Percentiles rank a stretch among this genome's conserved stretches.
phyloP scores from a whole-genome alignment of 2,329 filamentous ascomycete genomes.

The Cytospora piceae region DNA sequence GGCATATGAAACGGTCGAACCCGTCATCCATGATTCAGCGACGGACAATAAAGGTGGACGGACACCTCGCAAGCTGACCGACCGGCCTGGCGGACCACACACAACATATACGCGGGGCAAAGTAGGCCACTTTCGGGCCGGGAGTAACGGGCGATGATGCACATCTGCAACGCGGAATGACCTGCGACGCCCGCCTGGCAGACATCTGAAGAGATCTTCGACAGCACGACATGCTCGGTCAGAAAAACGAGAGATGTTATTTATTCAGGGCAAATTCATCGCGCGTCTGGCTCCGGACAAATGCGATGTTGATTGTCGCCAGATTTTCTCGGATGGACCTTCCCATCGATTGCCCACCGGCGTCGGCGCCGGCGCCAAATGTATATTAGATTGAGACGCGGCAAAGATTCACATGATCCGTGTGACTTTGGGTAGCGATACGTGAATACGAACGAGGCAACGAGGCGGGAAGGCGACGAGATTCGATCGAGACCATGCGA shows the following conservation, averaged over 20 bases:
- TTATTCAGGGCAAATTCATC: slow-evolving; percentile 9
- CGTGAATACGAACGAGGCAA: slow-evolving; percentile 30
- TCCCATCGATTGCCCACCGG: not conserved
- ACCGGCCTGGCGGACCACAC: not conserved
- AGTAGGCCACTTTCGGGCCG: slow-evolving; percentile 24
- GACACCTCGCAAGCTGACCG: not conserved
- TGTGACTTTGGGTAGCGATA: slow-evolving; percentile 40
- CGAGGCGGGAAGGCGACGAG: slow-evolving; percentile 26
- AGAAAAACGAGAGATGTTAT: not conserved
- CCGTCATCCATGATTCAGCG: not conserved
- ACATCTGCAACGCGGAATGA: slow-evolving; percentile 8
- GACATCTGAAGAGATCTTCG: slow-evolving; percentile 25
- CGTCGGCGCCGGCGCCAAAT: slow-evolving; percentile 17
- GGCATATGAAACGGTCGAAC: not conserved
- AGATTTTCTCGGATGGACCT: slow-evolving; percentile 19
- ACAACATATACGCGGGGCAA: not conserved
- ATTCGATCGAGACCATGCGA: slow-evolving; percentile 11
- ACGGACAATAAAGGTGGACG: not conserved
- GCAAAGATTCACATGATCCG: slow-evolving; percentile 29
- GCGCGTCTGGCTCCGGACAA: slow-evolving; percentile 8
- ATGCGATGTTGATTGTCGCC: slow-evolving; percentile 19
- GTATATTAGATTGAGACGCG: slow-evolving; percentile 18
- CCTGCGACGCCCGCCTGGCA: slow-evolving; percentile 24
- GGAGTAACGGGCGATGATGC: slow-evolving; percentile 29
- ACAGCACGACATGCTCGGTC: slow-evolving; percentile 3